Evolutionary conservation across 805 yeast genomes (phyloP), one percentile per base, ranked within the genome.

Genomic region (Diddensiella santjacobensis): DNA sequence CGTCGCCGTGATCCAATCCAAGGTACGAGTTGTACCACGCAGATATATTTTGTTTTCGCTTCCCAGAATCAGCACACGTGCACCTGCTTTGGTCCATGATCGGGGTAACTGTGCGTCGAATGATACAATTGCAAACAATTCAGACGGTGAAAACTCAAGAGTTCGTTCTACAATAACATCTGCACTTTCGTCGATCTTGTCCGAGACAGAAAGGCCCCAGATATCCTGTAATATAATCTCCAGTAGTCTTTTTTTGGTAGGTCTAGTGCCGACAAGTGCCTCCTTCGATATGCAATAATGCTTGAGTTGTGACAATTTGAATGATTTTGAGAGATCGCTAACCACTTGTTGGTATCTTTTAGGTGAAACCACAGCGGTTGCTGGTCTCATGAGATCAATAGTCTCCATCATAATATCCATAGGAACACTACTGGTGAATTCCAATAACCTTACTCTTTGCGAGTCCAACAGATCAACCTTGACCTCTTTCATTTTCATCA

Each of bases 1-100:
- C n/a, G 69, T 64, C 26, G 77, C 69, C 47, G 67, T 64, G 18
- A 78, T 75, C 65, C 73, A 75, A 22, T 66, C 63, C 31, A 71
- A 63, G 31, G 76, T 77, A 18, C 60, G 53, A 3, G 60, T 64
- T 0, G 77, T 69, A 4, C 78, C 75, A n/a, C 62, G 51, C 13
- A 77, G 63, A 6, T 63, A 52, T 17, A 77, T 63, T 29, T 61
- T 65, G 23, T 52, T 55, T 15, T 59, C 61, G 3, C 58, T 61
- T 1, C 71, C 58, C 35, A 64, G 66, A 31, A 75, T 66, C 3
- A 63, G 53, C 30, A 76, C 62, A 41, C 62, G 57, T 2, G 72
- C 70, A 1, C 79, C 80, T 1, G 69, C 63, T 42, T 71, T 58
- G 18, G 71, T 63, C 58, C 77, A 62, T 44, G 68, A 65, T 37